Evolutionary conservation across 768 basidiomycete genomes (phyloP).

Genomic region (Nidula microcarpa): DNA sequence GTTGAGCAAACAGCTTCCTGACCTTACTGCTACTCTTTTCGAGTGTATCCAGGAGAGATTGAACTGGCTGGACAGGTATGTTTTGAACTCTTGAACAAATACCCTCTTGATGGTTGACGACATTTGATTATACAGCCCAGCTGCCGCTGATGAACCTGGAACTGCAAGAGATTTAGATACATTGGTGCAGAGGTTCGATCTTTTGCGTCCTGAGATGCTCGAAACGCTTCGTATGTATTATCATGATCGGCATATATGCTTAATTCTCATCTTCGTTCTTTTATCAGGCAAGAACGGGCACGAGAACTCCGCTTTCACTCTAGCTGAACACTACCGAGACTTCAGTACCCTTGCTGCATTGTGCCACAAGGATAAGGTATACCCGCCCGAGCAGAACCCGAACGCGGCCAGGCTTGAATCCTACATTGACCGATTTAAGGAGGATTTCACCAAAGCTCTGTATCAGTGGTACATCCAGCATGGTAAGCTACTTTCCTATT

Average conservation of each 20-base stretch:
- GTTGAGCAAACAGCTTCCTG: constrained; percentile 54
- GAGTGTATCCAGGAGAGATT: constrained; percentile 65
- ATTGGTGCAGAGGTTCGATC: constrained; percentile 64
- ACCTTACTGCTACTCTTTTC: constrained; percentile 61
- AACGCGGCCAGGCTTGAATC: constrained; percentile 56
- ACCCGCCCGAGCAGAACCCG: constrained; percentile 62
- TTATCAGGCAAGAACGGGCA: constrained; percentile 62
- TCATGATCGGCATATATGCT: background rate
- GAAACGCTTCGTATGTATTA: constrained; percentile 57
- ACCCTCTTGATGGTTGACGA: too few relatives aligned
- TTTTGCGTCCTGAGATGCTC: constrained; percentile 73
- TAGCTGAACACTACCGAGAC: constrained; percentile 87
- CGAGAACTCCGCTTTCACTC: constrained; percentile 65
- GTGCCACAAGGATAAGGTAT: constrained; percentile 67
- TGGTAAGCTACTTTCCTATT: too few relatives aligned
- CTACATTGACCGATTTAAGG: constrained; percentile 77
- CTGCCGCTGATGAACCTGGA: constrained; percentile 43
- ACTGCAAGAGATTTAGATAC: constrained; percentile 53
- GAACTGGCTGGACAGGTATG: constrained; percentile 63
- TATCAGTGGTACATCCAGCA: constrained; percentile 93
- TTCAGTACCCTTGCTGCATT: constrained; percentile 83
- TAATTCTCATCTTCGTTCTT: background rate
- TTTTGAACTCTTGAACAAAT: constrained; percentile 1
- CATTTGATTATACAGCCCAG: too few relatives aligned
- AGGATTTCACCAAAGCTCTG: constrained; percentile 85